Evolutionary conservation across 768 basidiomycete genomes (phyloP), one percentile per base, ranked within the genome.

Genomic region (Boletus reticulatus): DNA sequence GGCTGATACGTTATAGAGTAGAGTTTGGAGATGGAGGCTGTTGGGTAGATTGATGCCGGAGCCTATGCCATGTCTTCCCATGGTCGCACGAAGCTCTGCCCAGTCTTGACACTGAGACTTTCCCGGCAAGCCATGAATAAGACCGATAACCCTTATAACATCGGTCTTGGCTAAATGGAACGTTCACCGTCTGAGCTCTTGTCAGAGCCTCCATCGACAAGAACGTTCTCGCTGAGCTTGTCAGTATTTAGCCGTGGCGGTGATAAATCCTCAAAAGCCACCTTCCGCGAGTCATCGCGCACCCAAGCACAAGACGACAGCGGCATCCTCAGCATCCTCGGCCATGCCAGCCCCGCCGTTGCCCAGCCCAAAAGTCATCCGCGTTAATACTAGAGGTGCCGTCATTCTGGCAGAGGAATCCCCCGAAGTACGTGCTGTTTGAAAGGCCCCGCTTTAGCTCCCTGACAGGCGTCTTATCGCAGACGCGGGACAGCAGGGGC

Each of bases 361-460:
- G 55, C 94, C 94, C 39, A 82, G 84, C 36, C 85, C 92, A 32
- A 88, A 84, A 72, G 85, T 91, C 50, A 96, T 98, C 67, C 92
- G 92, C 71, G 95, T 98, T 65, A 93, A 97, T 65, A 97, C 94
- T 27, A 84, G 92, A 60, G 95, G 95, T 16, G 95, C 95, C 16
- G 80, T 96, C 55, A 97, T 98, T 60, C 78, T 98, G 37, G 84
- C 89, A 45, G 94, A 97, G 73, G 94, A 94, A 69, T 97, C 95
- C 4, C 92, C 92, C 36, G 92, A 94, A 80, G 94, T 94, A 65
- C 70, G 85, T 69, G 43, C 43, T 44, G 19, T 39, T 27, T 37
- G 29, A 50, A 29, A 43, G 6, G 38, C 52, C 52, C 57, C 22
- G 31, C 51, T 52, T 48, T 48, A 37, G 31, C 52, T 58, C 50